Evolutionary conservation across 495 filamentous ascomycete species (phyloP).

Genomic region (Delitschia confertaspora): DNA sequence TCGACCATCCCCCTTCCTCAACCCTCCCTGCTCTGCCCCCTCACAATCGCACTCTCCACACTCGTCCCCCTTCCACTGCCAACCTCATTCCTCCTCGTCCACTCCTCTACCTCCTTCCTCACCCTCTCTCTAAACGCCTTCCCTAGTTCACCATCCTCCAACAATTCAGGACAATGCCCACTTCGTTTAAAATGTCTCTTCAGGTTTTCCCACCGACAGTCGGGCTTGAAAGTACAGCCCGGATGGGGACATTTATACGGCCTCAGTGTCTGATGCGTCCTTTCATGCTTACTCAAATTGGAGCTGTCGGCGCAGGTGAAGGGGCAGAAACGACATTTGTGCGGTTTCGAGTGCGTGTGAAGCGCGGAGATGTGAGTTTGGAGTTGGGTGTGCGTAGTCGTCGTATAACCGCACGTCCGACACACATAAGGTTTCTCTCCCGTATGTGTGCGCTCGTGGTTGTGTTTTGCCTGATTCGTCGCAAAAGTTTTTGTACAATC

Average conservation of each 20-base stretch:
- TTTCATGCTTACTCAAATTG: constrained; percentile 28
- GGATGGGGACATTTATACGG: constrained; percentile 24
- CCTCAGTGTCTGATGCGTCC: constrained; percentile 20
- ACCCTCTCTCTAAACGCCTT: constrained; percentile 19
- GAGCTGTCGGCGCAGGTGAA: constrained; percentile 21
- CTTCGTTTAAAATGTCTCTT: constrained; percentile 25
- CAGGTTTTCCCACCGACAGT: constrained; percentile 28
- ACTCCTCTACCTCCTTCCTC: constrained; percentile 17
- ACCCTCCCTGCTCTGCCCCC: too few relatives aligned
- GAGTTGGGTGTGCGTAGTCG: constrained; percentile 25
- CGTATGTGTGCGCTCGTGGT: constrained; percentile 26
- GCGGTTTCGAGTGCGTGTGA: constrained; percentile 18
- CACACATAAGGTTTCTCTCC: constrained; percentile 26
- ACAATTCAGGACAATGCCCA: constrained; percentile 21
- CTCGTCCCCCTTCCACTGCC: not conserved
- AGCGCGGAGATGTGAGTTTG: constrained; percentile 23
- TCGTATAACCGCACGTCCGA: constrained; percentile 18
- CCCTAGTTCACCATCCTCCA: constrained; percentile 11
- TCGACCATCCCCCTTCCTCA: too few relatives aligned
- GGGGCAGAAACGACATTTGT: constrained; percentile 22
- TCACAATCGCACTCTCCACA: too few relatives aligned
- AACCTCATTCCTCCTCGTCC: constrained; percentile 11
- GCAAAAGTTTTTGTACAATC: constrained; percentile 25
- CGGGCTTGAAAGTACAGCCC: constrained; percentile 25
- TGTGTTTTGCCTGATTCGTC: constrained; percentile 27